Percentiles rank a stretch among this genome's conserved stretches.
Conservation (phyloP, 2,329 filamentous ascomycete genomes). For the Scytalidium lignicola region DNA sequence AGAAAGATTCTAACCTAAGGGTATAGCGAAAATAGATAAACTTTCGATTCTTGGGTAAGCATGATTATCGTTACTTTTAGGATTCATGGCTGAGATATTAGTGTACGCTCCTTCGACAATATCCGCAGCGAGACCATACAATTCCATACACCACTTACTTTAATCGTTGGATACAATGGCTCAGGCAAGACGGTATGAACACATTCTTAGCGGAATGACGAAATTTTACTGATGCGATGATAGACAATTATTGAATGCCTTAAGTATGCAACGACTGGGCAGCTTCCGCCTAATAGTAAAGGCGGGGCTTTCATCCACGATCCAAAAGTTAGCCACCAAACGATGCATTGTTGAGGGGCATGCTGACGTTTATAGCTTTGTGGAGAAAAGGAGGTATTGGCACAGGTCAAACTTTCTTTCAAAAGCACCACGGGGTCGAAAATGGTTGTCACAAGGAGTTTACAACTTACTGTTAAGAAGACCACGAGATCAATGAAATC, state of each 20-base stretch:
- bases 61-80: neutral
- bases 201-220: neutral
- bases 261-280: constrained; percentile 94
- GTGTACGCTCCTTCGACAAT: constrained; percentile 81
- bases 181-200: constrained; percentile 77
- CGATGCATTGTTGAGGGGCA: constrained; percentile 5
- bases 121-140: constrained; percentile 70
- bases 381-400: constrained; percentile 82
- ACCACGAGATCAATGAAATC: constrained; percentile 71
- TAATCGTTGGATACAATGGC: constrained; percentile 96
- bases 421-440: constrained; percentile 69
- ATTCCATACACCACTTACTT: constrained; percentile 84
- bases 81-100: constrained; percentile 20
- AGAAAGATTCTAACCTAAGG: neutral
- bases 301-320: constrained; percentile 95
- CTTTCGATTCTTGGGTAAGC: constrained; percentile 72
- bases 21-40: constrained; percentile 80
- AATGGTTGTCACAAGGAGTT: constrained; percentile 76
- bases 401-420: constrained; percentile 88
- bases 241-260: constrained; percentile 95
- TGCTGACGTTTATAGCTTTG: constrained; percentile 47
- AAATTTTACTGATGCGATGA: constrained; percentile 8
- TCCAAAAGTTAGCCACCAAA: constrained; percentile 58
- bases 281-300: constrained; percentile 84
- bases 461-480: constrained; percentile 87